Evolutionary conservation across 305 asterid genomes (phyloP).

Genomic region (Solanum hybrid): DNA sequence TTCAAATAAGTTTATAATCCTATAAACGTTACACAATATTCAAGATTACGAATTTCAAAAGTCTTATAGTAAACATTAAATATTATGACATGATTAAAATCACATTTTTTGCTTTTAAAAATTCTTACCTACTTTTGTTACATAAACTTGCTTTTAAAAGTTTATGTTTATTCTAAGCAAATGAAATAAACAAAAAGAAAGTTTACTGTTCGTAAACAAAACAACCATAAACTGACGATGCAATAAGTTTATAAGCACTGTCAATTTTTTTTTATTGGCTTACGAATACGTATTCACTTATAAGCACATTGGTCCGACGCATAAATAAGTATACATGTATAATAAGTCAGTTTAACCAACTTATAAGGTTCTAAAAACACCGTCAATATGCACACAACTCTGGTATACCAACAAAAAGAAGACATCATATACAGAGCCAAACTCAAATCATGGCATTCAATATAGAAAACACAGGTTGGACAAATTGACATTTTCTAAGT

Average conservation of each 20-base stretch:
- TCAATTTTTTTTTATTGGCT: not conserved
- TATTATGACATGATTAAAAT: not conserved
- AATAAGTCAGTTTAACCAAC: not conserved
- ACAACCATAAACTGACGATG: not conserved
- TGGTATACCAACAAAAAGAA: not conserved
- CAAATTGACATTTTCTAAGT: not conserved
- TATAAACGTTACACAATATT: too few species aligned
- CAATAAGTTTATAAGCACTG: not conserved
- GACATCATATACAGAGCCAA: not conserved
- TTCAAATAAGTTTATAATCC: too few species aligned
- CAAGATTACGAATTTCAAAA: not conserved
- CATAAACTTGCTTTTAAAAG: too few species aligned
- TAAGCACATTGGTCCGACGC: not conserved
- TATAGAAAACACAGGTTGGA: not conserved
- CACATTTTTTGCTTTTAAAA: too few species aligned
- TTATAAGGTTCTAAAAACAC: not conserved
- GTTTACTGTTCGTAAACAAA: fast-evolving
- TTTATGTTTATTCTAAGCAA: too few species aligned
- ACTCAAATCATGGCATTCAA: not conserved
- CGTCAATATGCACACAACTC: not conserved
- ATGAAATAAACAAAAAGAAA: too few species aligned
- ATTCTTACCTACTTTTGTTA: not conserved
- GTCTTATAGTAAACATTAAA: too few species aligned
- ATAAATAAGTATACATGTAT: not conserved
- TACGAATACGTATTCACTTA: not conserved